Evolutionary conservation across 139 green algal species (phyloP), one percentile per base, ranked within the genome.

Genomic region (Mesotaenium endlicherianum): DNA sequence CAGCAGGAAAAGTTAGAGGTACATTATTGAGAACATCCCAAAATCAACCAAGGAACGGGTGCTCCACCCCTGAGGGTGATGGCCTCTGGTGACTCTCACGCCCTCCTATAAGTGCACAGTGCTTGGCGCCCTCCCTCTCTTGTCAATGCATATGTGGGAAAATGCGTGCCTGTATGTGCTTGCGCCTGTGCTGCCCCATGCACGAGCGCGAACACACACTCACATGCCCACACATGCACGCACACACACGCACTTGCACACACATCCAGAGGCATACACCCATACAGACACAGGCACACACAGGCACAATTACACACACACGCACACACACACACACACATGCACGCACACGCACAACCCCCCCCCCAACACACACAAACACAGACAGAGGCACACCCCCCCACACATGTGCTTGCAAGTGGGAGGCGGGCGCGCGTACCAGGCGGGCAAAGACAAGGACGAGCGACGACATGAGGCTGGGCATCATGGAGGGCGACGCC

Each of bases 381-480:
- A n/a, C n/a, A n/a, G n/a, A n/a, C n/a, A n/a, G n/a, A n/a, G n/a
- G 8, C 47, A 8, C 47, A 8, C 47, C 47, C 47, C 47, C 47
- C 47, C 47, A 8, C 47, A 8, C 47, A 8, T 57, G 8, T 57
- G 47, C 47, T 11, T 11, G 8, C 47, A 26, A 57, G 8, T 57
- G 8, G 8, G 8, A 26, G 11, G 47, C 58, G 6, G 58, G 6
- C n/a, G 8, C 20, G 14, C 72, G 31, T 36, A 80, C 77, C n/a
- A 84, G 58, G 5, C 77, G 77, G 3, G 77, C 55, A 30, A 95
- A 36, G 49, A 94, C 87, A 34, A 89, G 53, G 30, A 94, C 57
- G 2, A 84, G 77, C 57, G 60, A 75, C n/a, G 38, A 38, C 5
- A 41, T 60, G 20, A 84, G 64, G 16, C 20, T 39, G 77, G 77